Evolutionary conservation across 2,329 filamentous ascomycete genomes (phyloP).

Genomic region (Clonostachys rhizophaga): DNA sequence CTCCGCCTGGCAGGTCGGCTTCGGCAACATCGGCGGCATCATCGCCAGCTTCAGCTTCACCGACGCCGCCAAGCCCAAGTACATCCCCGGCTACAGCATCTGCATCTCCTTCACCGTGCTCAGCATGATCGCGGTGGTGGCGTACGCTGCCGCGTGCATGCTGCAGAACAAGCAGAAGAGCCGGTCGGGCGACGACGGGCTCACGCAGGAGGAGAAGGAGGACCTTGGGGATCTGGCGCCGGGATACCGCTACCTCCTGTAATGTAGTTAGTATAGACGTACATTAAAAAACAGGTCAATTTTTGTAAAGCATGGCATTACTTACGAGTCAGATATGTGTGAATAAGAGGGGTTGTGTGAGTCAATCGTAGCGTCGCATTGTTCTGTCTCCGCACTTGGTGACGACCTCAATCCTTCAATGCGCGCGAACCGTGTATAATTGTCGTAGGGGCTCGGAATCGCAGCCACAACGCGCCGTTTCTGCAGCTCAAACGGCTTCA

Average conservation of each 20-base stretch:
- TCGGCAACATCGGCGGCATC: constrained; percentile 77
- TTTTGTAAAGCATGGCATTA: too few relatives aligned
- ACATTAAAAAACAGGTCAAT: too few relatives aligned
- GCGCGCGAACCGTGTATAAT: too few relatives aligned
- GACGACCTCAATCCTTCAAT: too few relatives aligned
- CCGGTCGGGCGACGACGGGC: constrained; percentile 25
- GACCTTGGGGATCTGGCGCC: constrained; percentile 56
- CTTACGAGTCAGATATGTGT: too few relatives aligned
- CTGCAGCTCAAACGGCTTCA: too few relatives aligned
- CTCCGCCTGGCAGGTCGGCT: constrained; percentile 72
- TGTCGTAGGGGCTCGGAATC: too few relatives aligned
- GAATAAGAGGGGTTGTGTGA: too few relatives aligned
- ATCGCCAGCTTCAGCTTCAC: constrained; percentile 71
- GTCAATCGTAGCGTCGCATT: too few relatives aligned
- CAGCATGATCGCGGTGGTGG: constrained; percentile 53
- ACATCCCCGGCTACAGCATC: constrained; percentile 71
- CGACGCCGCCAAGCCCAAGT: constrained; percentile 61
- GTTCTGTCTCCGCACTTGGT: too few relatives aligned
- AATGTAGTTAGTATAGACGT: constrained; percentile 3
- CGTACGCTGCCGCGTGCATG: constrained; percentile 56
- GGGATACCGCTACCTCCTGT: constrained; percentile 55
- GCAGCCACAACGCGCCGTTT: too few relatives aligned
- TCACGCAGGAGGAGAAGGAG: constrained; percentile 59
- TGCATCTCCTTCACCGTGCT: constrained; percentile 70
- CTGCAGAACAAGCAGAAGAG: constrained; percentile 54